phyloP scores from a whole-genome alignment of 163 green algal genomes.

The Volvox carteri region DNA sequence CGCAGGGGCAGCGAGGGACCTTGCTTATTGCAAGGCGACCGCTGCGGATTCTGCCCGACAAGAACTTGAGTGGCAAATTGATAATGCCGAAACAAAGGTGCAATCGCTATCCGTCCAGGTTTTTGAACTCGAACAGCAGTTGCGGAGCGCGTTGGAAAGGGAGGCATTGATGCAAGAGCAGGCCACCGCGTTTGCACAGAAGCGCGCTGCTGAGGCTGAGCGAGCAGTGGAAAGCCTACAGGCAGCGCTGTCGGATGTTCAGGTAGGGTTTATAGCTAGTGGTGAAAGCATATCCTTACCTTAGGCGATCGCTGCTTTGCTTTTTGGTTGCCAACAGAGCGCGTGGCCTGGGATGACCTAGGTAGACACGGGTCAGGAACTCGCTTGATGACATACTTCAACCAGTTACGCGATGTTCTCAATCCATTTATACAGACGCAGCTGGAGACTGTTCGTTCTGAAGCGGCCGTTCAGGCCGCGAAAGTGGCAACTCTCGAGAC shows the following conservation, averaged over 20 bases:
- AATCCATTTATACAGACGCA: neutral
- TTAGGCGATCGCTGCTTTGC: too few relatives aligned
- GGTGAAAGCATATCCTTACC: too few relatives aligned
- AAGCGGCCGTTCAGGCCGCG: neutral
- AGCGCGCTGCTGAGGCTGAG: neutral
- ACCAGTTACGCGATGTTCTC: too few relatives aligned
- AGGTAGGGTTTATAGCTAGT: neutral
- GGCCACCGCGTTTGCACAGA: neutral
- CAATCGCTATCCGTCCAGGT: conserved; percentile 16
- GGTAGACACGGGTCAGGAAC: too few relatives aligned
- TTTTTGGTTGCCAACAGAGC: too few relatives aligned
- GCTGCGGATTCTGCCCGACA: conserved; percentile 54
- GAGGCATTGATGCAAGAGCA: neutral
- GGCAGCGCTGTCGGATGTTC: neutral
- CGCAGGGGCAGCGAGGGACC: neutral
- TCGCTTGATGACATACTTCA: too few relatives aligned
- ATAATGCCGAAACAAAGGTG: conserved; percentile 57
- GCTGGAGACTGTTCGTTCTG: neutral
- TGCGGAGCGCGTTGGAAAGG: conserved; percentile 45
- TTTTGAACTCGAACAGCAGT: conserved; percentile 68
- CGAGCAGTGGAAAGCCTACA: neutral
- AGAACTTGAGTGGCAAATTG: conserved; percentile 48
- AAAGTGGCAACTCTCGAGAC: neutral
- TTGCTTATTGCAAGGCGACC: neutral
- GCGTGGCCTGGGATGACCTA: too few relatives aligned